Percentiles rank a stretch among this genome's conserved stretches.
phyloP scores from a whole-genome alignment of 1,284 basidiomycete species.

The Boletus holoroseus region DNA sequence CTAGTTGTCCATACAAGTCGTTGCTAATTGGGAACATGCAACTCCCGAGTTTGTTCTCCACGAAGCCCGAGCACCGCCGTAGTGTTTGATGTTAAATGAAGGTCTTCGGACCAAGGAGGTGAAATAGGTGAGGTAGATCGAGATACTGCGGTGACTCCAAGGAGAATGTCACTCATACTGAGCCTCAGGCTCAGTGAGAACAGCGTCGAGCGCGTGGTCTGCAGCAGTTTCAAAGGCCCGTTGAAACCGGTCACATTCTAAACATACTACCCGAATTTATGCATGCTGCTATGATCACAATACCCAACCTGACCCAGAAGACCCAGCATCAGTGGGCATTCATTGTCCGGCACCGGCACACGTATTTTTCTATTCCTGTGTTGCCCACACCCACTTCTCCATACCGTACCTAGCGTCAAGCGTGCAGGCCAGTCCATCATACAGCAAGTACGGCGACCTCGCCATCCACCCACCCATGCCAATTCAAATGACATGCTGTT shows the following conservation, averaged over 20 bases:
- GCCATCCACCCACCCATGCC: conserved; percentile 5
- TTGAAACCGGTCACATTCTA: neutral
- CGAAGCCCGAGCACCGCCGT: neutral
- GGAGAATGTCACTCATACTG: too few relatives aligned
- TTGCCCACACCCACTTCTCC: neutral
- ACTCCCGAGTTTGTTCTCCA: neutral
- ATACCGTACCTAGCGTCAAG: neutral
- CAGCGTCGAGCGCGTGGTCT: neutral
- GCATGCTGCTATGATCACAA: neutral
- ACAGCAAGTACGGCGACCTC: neutral
- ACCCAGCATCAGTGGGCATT: neutral
- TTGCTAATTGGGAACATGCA: neutral
- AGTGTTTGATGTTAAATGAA: neutral
- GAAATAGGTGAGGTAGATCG: neutral
- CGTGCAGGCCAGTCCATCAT: neutral
- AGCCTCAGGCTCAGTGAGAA: too few relatives aligned
- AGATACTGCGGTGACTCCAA: neutral
- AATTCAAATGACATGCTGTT: conserved; percentile 14
- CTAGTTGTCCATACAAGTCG: neutral
- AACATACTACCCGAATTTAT: neutral
- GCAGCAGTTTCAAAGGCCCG: neutral
- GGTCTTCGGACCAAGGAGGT: neutral
- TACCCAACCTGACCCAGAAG: neutral
- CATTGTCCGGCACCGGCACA: too few relatives aligned
- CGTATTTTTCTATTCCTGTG: neutral